Base-by-base conservation (phyloP, 2,329 filamentous ascomycete genomes). In the Pseudofabraea citricarpa region DNA sequence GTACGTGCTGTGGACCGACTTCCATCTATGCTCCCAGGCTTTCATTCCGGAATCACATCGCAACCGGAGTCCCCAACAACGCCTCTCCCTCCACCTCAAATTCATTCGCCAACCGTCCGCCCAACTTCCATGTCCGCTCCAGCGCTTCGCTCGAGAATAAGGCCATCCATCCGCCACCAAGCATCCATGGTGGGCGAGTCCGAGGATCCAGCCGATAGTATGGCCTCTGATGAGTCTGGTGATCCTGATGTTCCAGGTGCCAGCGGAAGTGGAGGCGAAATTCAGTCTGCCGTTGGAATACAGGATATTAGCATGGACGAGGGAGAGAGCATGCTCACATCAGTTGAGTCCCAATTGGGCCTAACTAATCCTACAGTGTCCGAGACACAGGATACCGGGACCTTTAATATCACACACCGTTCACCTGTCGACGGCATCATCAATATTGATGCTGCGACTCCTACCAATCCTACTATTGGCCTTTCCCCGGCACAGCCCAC, bases 391-490 rank as follows among this genome's bases (percentile, higher is more conserved):
- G 88, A 94, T 55, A 79, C 87, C 10, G 90, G 91, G 44, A 89
- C 90, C 0, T 96, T 97, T 67, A 94, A 95, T 67, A 94, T 96
- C 56, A 90, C 87, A 6, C 91, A 96, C 64, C 83, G 87, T 41
- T 84, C 83, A 37, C 80, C 85, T 1, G 80, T 93, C 26, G 90
- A 95, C 59, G 89, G 88, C 39, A 95, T 88, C 64, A 83, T 91
- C 45, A 81, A 84, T 54, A 90, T 87, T 59, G 74, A 76, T 20
- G 81, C 80, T 46, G 77, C 79, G 24, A 78, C 83, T 3, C 82
- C 85, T 35, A 76, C 79, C 6, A 81, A 83, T 15, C 78, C 82
- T 9, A 68, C 80, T 20, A 79, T 91, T 49, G 84, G 83, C 13
- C 72, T 93, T 42, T 91, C 88, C 19, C 83, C 86, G 8, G 72